Percentiles rank a stretch among this genome's conserved stretches.
phyloP scores from a whole-genome alignment of 345 rosid genomes.

The Nasturtium officinale region DNA sequence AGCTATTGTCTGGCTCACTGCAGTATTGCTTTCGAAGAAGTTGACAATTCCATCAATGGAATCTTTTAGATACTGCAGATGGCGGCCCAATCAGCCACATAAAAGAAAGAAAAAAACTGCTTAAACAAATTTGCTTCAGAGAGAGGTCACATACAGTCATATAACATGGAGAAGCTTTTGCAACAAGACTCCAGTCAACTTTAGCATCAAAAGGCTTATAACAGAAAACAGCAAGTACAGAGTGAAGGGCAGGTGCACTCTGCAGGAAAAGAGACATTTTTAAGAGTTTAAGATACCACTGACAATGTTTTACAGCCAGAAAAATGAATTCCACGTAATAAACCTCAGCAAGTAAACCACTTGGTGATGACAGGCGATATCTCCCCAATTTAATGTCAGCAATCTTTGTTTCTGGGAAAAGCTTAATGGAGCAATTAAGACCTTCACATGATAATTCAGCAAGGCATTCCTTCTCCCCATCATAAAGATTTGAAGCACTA shows the following conservation, averaged over 20 bases:
- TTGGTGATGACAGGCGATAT: conserved; percentile 87
- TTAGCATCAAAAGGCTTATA: conserved; percentile 93
- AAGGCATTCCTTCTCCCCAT: conserved; percentile 61
- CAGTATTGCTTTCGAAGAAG: conserved; percentile 81
- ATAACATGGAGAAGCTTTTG: conserved; percentile 97
- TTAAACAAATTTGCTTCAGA: conserved; percentile 12
- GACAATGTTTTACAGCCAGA: conserved; percentile 24
- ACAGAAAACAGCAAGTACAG: conserved; percentile 79
- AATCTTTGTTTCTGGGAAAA: conserved; percentile 90
- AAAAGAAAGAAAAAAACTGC: background rate
- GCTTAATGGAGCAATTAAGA: conserved; percentile 74
- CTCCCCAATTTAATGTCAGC: conserved; percentile 82
- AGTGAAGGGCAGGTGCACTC: conserved; percentile 82
- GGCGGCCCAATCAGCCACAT: conserved; percentile 30
- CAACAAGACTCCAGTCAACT: conserved; percentile 97
- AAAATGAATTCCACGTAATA: conserved; percentile 19
- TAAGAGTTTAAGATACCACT: conserved; percentile 19
- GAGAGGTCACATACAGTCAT: conserved; percentile 67
- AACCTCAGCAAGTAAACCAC: conserved; percentile 96
- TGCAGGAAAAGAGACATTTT: conserved; percentile 47
- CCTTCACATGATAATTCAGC: conserved; percentile 90
- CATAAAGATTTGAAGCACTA: conserved; percentile 91
- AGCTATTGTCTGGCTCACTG: conserved; percentile 86
- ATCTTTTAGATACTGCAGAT: conserved; percentile 85
- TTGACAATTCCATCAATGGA: conserved; percentile 70